These are phyloP conservation scores for Capillidium heterosporum DNA, from an alignment of 371 early-diverging fungal genomes.

Conservation along the genomic window DNA sequence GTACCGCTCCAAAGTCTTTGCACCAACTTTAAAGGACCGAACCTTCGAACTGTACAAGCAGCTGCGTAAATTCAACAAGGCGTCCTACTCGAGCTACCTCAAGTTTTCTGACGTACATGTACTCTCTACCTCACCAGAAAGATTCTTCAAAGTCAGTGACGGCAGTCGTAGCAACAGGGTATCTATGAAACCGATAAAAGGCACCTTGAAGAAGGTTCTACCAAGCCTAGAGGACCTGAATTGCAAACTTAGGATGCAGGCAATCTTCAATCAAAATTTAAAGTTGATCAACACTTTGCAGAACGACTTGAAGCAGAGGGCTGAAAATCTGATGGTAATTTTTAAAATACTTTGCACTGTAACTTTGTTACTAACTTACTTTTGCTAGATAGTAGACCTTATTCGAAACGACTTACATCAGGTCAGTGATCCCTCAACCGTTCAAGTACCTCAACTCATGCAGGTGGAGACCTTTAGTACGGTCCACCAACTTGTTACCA, in stretches of 20 bases:
- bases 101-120: slow-evolving; percentile 19
- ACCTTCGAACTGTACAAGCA: slow-evolving; percentile 40
- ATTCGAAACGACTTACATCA: slow-evolving; percentile 82
- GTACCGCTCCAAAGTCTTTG: slow-evolving; percentile 18
- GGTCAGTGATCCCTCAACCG: slow-evolving; percentile 40
- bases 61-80: slow-evolving; percentile 62
- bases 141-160: slow-evolving; percentile 44
- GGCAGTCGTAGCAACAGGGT: too few species aligned
- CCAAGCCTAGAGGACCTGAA: slow-evolving; percentile 22
- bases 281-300: slow-evolving; percentile 7
- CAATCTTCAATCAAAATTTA: too few species aligned
- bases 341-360: too few species aligned
- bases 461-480: slow-evolving; percentile 75
- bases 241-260: too few species aligned
- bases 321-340: slow-evolving; percentile 96
- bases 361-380: too few species aligned
- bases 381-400: slow-evolving; percentile 93
- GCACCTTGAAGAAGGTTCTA: slow-evolving; percentile 35
- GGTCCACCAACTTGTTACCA: slow-evolving; percentile 86
- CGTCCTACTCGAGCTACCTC: slow-evolving; percentile 70
- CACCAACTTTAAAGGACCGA: too few species aligned
- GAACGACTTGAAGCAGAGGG: slow-evolving; percentile 68
- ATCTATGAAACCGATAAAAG: slow-evolving; percentile 95
- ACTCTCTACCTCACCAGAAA: slow-evolving; percentile 65
- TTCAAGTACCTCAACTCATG: slow-evolving; percentile 73